phyloP scores from a whole-genome alignment of 305 asterid species.

The Fraxinus paxiana region DNA sequence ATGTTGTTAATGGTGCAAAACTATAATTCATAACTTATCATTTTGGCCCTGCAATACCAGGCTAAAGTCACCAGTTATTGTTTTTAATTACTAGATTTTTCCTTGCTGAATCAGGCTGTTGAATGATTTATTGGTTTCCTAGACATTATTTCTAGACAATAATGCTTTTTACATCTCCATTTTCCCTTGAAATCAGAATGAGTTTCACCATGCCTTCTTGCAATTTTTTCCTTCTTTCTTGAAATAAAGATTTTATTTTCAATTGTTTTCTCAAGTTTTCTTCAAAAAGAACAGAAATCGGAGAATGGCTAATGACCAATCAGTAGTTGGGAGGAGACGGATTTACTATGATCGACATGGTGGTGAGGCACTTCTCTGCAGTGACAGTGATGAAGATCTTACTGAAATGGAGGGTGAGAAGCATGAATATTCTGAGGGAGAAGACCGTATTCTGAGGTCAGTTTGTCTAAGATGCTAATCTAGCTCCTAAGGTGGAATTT shows the following conservation, averaged over 20 bases:
- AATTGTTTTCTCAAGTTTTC: conserved; percentile 39
- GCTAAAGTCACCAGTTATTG: neutral
- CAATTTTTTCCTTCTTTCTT: conserved; percentile 9
- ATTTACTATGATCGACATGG: conserved; percentile 88
- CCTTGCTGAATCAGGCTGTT: neutral
- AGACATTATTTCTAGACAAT: neutral
- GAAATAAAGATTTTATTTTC: conserved; percentile 21
- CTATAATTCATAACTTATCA: neutral
- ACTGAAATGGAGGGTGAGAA: conserved; percentile 58
- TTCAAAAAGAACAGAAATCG: conserved; percentile 80
- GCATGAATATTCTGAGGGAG: conserved; percentile 75
- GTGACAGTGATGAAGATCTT: conserved; percentile 95
- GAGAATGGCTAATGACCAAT: conserved; percentile 97
- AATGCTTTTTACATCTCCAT: neutral
- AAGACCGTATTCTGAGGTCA: conserved; percentile 76
- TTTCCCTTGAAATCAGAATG: conserved; percentile 11
- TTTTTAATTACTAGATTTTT: neutral
- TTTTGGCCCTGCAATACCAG: neutral
- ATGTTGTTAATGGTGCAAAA: neutral
- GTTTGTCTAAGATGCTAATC: conserved; percentile 19
- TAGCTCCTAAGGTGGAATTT: neutral
- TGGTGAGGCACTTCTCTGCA: conserved; percentile 90
- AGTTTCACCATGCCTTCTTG: conserved; percentile 12
- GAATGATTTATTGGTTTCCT: conserved; percentile 9
- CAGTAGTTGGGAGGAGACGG: conserved; percentile 85